Evolutionary conservation across 1,284 basidiomycete genomes (phyloP), one percentile per base, ranked within the genome.

Genomic region (Austropuccinia psidii): DNA sequence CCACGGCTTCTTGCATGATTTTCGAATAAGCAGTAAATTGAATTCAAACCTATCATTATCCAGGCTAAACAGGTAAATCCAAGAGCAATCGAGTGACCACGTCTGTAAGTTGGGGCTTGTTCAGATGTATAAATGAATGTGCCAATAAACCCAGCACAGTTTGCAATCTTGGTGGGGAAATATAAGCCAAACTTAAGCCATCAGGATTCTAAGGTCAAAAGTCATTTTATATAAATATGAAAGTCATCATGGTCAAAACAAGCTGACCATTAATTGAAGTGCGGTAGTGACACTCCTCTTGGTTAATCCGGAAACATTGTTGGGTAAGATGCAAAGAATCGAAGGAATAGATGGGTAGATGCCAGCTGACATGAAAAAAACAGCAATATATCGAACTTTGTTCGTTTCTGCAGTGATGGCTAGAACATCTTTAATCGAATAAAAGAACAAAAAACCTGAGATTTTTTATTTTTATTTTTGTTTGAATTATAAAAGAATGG

Each of bases 331-430:
- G 1, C 75, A 47, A 11, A 79, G 73, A 47, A 77, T 77, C 65
- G 75, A 78, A 13, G 78, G 77, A 8, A 76, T 75, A 4, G 64
- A 57, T 4, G 78, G 77, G 58, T 78, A 79, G 58, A 79, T 75
- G 19, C 78, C 78, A n/a, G 76, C 72, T 1, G 77, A 74, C 65
- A 78, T 76, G 19, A 79, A 69, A 74, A 79, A 79, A 24, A 78
- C 77, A 15, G 75, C 76, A 4, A 76, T 77, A 74, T 78, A 78
- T 47, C 76, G 74, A 21, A 75, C 75, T 21, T 66, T 67, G 43
- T 75, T 45, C 6, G 58, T 33, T 21, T 33, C 55, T 35, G 58
- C 43, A 17, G 55, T 27, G 35, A 60, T 37, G 21, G 43, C 69
- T 47, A 73, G 19, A 19, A 73, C 31, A 31, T 73, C 69, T 73